phyloP scores from a whole-genome alignment of 352 stramenopile species.

The Phytophthora fragariae region DNA sequence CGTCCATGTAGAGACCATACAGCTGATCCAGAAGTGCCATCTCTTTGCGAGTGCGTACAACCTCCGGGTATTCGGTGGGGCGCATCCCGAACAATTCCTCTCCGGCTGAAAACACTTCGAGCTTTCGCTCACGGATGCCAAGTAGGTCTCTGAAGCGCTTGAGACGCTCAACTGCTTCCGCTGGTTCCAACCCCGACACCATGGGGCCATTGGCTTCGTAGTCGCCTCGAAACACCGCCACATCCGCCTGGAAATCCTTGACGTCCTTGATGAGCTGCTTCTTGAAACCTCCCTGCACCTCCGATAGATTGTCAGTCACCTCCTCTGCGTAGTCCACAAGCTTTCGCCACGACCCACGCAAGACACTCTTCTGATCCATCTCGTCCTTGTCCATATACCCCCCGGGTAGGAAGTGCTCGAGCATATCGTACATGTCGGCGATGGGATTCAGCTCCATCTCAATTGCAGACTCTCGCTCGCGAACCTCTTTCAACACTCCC shows the following conservation, averaged over 20 bases:
- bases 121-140: slow-evolving; percentile 75
- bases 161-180: slow-evolving; percentile 85
- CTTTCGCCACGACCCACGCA: slow-evolving; percentile 86
- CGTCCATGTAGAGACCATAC: slow-evolving; percentile 91
- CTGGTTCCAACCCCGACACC: slow-evolving; percentile 78
- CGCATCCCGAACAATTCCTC: slow-evolving; percentile 93
- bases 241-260: slow-evolving; percentile 82
- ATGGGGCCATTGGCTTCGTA: slow-evolving; percentile 76
- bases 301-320: slow-evolving; percentile 86
- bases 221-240: slow-evolving; percentile 69
- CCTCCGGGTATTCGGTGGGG: slow-evolving; percentile 75
- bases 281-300: slow-evolving; percentile 91
- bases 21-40: slow-evolving; percentile 86
- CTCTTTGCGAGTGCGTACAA: slow-evolving; percentile 91
- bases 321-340: slow-evolving; percentile 91
- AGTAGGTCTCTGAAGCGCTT: slow-evolving; percentile 90
- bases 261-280: slow-evolving; percentile 92
- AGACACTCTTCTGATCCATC: slow-evolving; percentile 92
- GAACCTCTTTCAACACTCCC: slow-evolving; percentile 83
- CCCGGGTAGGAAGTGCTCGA: slow-evolving; percentile 87
- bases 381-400: slow-evolving; percentile 91
- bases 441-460: slow-evolving; percentile 92
- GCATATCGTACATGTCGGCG: slow-evolving; percentile 91
- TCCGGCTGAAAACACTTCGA: slow-evolving; percentile 88
- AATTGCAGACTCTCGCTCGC: slow-evolving; percentile 87